Evolutionary conservation across 306 rosid genomes (phyloP).

Genomic region (Leucaena leucocephala): DNA sequence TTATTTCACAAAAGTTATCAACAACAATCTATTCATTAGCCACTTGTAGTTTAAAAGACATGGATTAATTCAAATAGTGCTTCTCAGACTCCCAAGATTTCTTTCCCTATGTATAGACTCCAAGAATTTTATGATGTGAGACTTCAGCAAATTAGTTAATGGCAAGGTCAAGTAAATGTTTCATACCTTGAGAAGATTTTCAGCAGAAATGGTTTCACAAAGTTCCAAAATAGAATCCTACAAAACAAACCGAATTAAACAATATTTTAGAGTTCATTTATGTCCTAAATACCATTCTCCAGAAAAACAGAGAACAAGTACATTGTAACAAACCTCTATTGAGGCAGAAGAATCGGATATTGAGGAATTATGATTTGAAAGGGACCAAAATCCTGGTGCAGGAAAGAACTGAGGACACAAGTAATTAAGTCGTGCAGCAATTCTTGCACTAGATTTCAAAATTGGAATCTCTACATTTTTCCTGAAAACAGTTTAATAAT

Average conservation of each 20-base stretch:
- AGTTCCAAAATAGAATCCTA: slow-evolving; percentile 60
- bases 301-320: slow-evolving; percentile 37
- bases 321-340: slow-evolving; percentile 70
- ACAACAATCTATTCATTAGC: neutral
- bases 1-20: neutral
- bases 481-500: slow-evolving; percentile 53
- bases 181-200: slow-evolving; percentile 92
- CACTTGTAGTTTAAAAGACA: neutral
- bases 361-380: slow-evolving; percentile 46
- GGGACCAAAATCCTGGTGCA: slow-evolving; percentile 84
- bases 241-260: slow-evolving; percentile 35
- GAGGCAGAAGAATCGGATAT: slow-evolving; percentile 48
- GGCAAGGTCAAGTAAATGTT: slow-evolving; percentile 33
- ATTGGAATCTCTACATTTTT: slow-evolving; percentile 82
- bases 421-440: slow-evolving; percentile 77
- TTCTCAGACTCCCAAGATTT: neutral
- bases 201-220: slow-evolving; percentile 60
- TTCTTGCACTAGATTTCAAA: slow-evolving; percentile 84
- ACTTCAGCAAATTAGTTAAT: slow-evolving; percentile 31
- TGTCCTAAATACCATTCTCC: slow-evolving; percentile 22
- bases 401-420: slow-evolving; percentile 95
- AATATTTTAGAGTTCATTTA: slow-evolving; percentile 16
- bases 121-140: neutral
- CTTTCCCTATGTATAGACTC: neutral
- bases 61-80: slow-evolving; percentile 4